phyloP scores from a whole-genome alignment of 2,329 filamentous ascomycete species.

The Colletotrichum orbiculare region DNA sequence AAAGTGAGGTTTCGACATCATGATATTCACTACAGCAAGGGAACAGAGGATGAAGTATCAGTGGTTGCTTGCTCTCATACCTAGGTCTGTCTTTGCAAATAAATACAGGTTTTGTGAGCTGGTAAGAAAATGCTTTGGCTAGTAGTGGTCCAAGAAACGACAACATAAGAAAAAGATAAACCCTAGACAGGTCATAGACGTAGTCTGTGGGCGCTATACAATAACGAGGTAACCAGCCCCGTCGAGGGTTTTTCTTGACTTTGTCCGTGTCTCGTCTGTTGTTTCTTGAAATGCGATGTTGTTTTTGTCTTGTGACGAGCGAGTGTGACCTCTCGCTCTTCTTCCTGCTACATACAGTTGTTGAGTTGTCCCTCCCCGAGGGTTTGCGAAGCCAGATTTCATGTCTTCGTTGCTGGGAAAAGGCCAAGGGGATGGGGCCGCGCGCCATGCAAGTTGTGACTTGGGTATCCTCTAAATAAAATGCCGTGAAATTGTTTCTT shows the following conservation, averaged over 20 bases:
- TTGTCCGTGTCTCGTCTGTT: slow-evolving; percentile 8
- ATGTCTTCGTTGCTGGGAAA: slow-evolving; percentile 14
- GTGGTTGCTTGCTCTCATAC: slow-evolving; percentile 34
- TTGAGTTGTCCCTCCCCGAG: background rate
- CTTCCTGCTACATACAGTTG: slow-evolving; percentile 25
- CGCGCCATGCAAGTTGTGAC: slow-evolving; percentile 29
- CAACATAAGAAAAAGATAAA: slow-evolving; percentile 14
- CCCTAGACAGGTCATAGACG: slow-evolving; percentile 15
- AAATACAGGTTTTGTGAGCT: slow-evolving; percentile 21
- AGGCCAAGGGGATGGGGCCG: slow-evolving; percentile 5
- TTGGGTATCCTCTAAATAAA: slow-evolving; percentile 36
- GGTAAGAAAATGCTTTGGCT: background rate
- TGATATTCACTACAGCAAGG: background rate
- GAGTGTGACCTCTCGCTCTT: slow-evolving; percentile 17
- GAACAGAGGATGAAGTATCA: background rate
- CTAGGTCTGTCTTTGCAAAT: slow-evolving; percentile 2
- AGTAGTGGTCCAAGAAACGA: background rate
- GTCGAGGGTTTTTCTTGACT: slow-evolving; percentile 30
- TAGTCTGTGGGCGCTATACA: slow-evolving; percentile 4
- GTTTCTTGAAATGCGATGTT: slow-evolving; percentile 24
- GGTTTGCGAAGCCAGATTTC: background rate
- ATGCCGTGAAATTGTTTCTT: slow-evolving; percentile 29
- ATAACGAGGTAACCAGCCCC: slow-evolving; percentile 32
- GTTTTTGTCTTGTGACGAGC: background rate
- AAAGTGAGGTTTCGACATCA: background rate